phyloP scores from a whole-genome alignment of 169 alveolate genomes.

The Cryptosporidium felis region DNA sequence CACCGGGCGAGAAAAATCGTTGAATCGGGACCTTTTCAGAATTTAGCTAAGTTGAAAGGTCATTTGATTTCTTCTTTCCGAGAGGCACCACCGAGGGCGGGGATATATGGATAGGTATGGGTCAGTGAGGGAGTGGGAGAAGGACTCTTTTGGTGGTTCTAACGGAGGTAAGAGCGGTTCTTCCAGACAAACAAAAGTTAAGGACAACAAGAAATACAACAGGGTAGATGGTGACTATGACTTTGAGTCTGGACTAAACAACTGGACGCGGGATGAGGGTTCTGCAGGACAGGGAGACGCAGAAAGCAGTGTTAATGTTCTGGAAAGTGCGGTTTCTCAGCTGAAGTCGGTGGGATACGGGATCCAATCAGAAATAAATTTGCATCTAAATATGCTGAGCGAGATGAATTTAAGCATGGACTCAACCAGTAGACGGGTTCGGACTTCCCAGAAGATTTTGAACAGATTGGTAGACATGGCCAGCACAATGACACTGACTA shows the following conservation, averaged over 20 bases:
- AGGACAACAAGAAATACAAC: slow-evolving; percentile 25
- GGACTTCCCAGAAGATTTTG: slow-evolving; percentile 17
- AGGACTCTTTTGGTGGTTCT: slow-evolving; percentile 8
- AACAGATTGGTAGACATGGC: slow-evolving; percentile 52
- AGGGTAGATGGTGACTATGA: slow-evolving; percentile 15
- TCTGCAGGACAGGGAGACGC: not conserved
- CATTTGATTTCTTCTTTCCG: no score
- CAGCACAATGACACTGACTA: slow-evolving; percentile 42
- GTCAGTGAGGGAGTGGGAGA: slow-evolving; percentile 15
- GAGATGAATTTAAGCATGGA: slow-evolving; percentile 43
- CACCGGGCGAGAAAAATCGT: no score
- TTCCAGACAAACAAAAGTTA: not conserved
- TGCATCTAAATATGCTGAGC: slow-evolving; percentile 28
- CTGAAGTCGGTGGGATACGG: slow-evolving; percentile 54
- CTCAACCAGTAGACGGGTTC: slow-evolving; percentile 43
- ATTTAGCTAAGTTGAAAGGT: no score
- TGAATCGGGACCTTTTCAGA: no score
- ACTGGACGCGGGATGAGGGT: not conserved
- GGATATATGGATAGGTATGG: slow-evolving; percentile 20
- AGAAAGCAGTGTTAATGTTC: slow-evolving; percentile 11
- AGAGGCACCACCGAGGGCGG: no score
- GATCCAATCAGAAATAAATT: slow-evolving; percentile 54
- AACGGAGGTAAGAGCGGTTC: not conserved
- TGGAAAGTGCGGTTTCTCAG: slow-evolving; percentile 47
- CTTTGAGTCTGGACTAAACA: slow-evolving; percentile 14